Evolutionary conservation across 352 stramenopile genomes (phyloP).

Genomic region (Pythium oligandrum): DNA sequence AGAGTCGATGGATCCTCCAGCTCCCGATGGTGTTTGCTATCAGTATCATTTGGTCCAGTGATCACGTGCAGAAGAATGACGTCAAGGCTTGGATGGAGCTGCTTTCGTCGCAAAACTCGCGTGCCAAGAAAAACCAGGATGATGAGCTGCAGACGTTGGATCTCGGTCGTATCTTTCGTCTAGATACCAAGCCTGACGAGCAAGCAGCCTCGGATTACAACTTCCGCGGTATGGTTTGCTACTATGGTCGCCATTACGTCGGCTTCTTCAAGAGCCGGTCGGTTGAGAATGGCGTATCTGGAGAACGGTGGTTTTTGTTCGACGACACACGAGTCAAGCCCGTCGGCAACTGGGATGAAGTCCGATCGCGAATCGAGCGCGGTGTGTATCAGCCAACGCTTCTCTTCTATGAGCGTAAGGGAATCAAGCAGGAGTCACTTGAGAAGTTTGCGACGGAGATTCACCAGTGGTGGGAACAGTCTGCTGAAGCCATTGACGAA

Average conservation of each 20-base stretch:
- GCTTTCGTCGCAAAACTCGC: conserved; percentile 42
- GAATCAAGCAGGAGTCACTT: conserved; percentile 53
- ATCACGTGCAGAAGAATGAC: conserved; percentile 55
- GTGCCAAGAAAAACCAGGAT: conserved; percentile 7
- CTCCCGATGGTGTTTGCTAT: conserved; percentile 83
- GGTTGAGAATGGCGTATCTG: conserved; percentile 38
- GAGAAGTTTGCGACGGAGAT: conserved; percentile 64
- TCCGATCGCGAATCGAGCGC: conserved; percentile 64
- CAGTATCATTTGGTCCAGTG: conserved; percentile 80
- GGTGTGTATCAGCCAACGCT: conserved; percentile 80
- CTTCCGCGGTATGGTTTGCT: conserved; percentile 82
- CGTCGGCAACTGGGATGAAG: conserved; percentile 68
- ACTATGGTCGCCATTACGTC: conserved; percentile 83
- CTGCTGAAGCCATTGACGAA: conserved; percentile 25
- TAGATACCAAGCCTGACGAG: conserved; percentile 30
- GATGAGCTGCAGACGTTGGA: conserved; percentile 46
- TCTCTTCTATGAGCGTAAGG: conserved; percentile 78
- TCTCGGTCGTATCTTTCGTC: conserved; percentile 60
- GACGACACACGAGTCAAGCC: conserved; percentile 80
- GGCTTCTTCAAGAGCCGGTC: conserved; percentile 79
- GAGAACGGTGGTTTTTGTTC: conserved; percentile 77
- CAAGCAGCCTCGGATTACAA: conserved; percentile 38
- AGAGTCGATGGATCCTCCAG: conserved; percentile 72
- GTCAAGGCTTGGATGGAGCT: conserved; percentile 70
- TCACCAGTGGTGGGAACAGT: conserved; percentile 71